Base-by-base conservation (phyloP, 352 stramenopile genomes). In the Pythium rishiriense region DNA sequence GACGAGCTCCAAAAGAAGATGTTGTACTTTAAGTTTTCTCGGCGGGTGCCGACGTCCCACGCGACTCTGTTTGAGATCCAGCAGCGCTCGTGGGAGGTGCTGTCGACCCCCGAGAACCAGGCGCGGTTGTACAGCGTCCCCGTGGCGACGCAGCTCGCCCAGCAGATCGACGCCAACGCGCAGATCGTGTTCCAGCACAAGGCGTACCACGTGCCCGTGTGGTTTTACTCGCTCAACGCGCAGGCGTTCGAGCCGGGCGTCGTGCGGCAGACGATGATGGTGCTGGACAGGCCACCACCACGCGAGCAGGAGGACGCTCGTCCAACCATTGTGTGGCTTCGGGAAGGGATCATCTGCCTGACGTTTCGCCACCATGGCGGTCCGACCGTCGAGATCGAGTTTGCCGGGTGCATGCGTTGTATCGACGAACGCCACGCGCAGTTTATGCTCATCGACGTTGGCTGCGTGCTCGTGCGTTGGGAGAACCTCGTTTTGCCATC, bases 391-490 rank as follows among this genome's bases (percentile, higher is more conserved):
- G 50, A 67, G 22, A 26, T 67, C 21, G 51, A 61, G 35, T 61
- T 55, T 37, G 25, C 42, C 5, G 60, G 60, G 3, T 67, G 55
- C 51, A 61, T 67, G 50, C 28, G 55, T 3, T 78, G 70, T 26
- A 59, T 76, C 25, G 79, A 61, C 56, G 66, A 76, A 50, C 52
- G 73, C 43, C 73, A 82, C 41, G 73, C 77, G 31, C 70, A 75
- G 52, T 74, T 70, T 21, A 70, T 79, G 26, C 66, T 86, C n/a
- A 68, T 86, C 11, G 64, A 86, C 21, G 77, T 72, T 62, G 70
- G 75, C 9, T 67, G 71, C 46, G 78, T 86, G 43, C 73, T 77
- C 50, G 65, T 81, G 21, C 75, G 77, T 12, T 86, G 77, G 77
- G 77, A 86, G 58, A 72, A 83, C 41, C 47, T 82, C 11, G 73